Evolutionary conservation across 2,329 filamentous ascomycete species (phyloP), one percentile per base, ranked within the genome.

Genomic region (Hypoxylon sp.): DNA sequence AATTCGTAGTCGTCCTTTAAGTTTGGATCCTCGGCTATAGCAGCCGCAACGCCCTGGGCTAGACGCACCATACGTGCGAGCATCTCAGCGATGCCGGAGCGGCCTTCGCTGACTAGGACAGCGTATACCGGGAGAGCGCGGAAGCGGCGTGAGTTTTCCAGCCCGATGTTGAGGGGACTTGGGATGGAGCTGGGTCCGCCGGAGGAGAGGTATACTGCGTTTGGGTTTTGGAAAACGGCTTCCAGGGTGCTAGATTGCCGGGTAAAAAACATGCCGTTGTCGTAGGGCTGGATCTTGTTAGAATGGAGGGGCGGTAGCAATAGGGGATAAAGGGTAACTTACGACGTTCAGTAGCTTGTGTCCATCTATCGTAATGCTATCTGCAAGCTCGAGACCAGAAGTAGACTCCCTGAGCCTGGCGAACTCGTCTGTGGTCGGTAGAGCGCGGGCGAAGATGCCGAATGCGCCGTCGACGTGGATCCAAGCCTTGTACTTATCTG

Each of bases 341-440:
- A 90, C 89, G 50, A 97, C 94, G 73, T 98, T 98, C 67, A 98
- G 86, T n/a, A 97, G 82, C 77, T 98, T 98, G 80, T 98, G 95
- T 0, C 88, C 92, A 75, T 98, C 94, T 2, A 92, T 90, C 0
- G 93, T 91, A 73, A 98, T 94, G 55, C 93, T 97, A 77, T 98
- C 94, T 2, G 92, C 94, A 2, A 97, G 83, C 68, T 97, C 91
- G 11, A 98, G 79, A 0, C 92, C 93, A 3, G 87, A 84, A 1
- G 81, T 85, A 66, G 80, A 84, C 37, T 77, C 80, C 64, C 80
- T 89, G 67, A 88, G 81, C 11, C 78, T 64, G 2, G 81, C 77
- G 76, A 92, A 94, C 62, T 91, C 86, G 0, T 84, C 77, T 9
- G 77, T 83, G 0, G 84, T 77, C 0, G 87, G 85, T 1, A 98